Evolutionary conservation across 83 land plant species (phyloP), one percentile per base, ranked within the genome.

Genomic region (Picea mariana): DNA sequence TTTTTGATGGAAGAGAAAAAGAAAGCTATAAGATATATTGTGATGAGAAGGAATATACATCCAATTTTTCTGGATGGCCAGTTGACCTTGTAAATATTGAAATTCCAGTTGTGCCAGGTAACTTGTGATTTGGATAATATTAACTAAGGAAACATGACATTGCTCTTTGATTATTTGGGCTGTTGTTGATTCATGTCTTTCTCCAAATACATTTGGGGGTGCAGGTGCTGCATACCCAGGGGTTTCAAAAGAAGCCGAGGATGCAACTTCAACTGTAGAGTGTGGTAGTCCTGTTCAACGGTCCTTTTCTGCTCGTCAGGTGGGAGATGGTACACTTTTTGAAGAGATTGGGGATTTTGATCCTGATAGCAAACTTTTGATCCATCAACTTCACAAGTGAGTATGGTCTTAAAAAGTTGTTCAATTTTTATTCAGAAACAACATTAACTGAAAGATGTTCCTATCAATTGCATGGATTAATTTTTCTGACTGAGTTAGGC

Each of bases 1-100:
- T 88, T 62, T 87, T 87, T 80, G 85, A 83, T 62, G 82, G 83
- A 65, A 86, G n/a, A 58, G 60, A 72, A 55, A 73, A 73, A 58
- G 83, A 80, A 61, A 81, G 79, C 71, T 83, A 82, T 55, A 79
- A 80, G 61, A 66, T 85, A 61, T 83, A 81, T 21, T 94, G 97
- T 85, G 89, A 88, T 67, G 86, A 88, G 17, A 81, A 79, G 67
- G 95, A 95, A 75, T 87, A 72, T 77, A 73, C 72, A 24, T 77
- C 81, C 62, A 92, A 91, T 42, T 91, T 86, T 79, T 98, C 94
- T 72, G 91, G 94, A 64, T 98, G 98, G 98, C 98, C 99, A 58
- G 91, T 96, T 52, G 90, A 96, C 76, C 75, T 94, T 80, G 80
- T 94, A 65, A 94, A 89, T 71, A 88, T 98, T 84, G 97, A 98